Base-by-base conservation (phyloP, 2,329 filamentous ascomycete genomes). In the Conoideocrella luteorostrata region DNA sequence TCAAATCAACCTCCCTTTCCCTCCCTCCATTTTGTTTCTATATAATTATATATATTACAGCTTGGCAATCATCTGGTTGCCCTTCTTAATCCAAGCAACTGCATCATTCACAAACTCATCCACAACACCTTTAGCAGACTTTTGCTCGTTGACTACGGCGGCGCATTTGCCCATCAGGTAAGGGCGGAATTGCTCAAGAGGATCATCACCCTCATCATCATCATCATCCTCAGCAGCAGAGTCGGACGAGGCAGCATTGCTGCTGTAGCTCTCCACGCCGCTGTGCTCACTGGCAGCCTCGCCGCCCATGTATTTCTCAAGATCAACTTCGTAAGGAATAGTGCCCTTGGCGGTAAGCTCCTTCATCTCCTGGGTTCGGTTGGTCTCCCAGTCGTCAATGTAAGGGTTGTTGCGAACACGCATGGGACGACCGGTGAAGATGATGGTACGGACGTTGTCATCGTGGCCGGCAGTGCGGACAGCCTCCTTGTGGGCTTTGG, bases 91-190 rank as follows among this genome's bases (percentile, higher is more conserved):
- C 65, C 76, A 78, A 49, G 72, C 74, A 46, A 87, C 81, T 32
- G 90, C 93, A 60, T 94, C 90, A 41, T 71, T 68, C 50, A 98
- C 86, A 56, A 98, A 85, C 72, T 98, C 93, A 60, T 98, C 93
- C 30, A 98, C 84, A 49, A 98, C 91, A 15, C 67, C 86, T 78
- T 90, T 94, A 49, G 93, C 93, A 30, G 77, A 72, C 81, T 94
- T 94, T 75, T 84, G 86, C 71, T 97, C 89, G 60, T 91, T 93
- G 45, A 93, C 86, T 24, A 96, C 88, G 22, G 93, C 91, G 29
- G 93, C 86, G 48, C 87, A 91, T 77, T 97, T 94, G 65, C 93
- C 93, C 93, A 98, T 98, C 56, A 96, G 70, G 74, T 81, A 95
- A 12, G 90, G 90, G 47, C 88, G 78, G 59, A 88, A 90, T 62